Base-by-base conservation (phyloP, 2,329 filamentous ascomycete genomes). In the Epichloe baconii region DNA sequence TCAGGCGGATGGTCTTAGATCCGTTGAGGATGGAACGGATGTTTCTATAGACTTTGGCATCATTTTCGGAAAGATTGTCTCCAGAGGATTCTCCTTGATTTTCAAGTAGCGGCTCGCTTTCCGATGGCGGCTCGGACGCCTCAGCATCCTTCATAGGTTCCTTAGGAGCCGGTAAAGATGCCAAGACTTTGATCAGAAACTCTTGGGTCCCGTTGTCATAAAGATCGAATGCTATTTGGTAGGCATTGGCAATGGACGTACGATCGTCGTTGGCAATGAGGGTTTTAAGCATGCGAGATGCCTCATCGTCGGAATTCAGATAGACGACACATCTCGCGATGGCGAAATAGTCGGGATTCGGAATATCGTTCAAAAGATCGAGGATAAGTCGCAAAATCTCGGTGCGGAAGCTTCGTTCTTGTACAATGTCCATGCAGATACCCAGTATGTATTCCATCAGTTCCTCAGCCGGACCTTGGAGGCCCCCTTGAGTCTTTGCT, bases 171-270 rank as follows among this genome's bases (percentile, higher is more conserved):
- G 89, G 87, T 35, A 97, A 73, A 44, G 87, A 82, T 53, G 86
- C 81, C 62, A 91, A 83, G 44, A 98, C 87, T 69, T 93, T 96
- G 58, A 83, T 83, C 23, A 98, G 70, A 61, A 98, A 98, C 65
- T 97, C 93, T 62, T 98, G 93, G 0, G 93, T 97, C 58, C 93
- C 93, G 63, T 98, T 98, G 70, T 98, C 93, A 68, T 96, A 97
- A 5, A 98, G 77, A 62, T 98, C 93, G 62, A 98, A 98, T 1
- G 91, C 93, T 52, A 98, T 95, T 66, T 98, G 93, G 67, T 97
- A 98, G 17, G 93, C 93, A 47, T 88, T 85, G 19, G 90, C 86
- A 15, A 88, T 79, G 0, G 88, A 89, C 54, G 82, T 82, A 48
- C 82, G 76, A 58, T 95, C 87, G 5, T 82, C 87, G 57, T 86